These are phyloP conservation scores for Aureobasidium leucospermi DNA, from an alignment of 2,329 filamentous ascomycete species.

Conservation along the genomic window DNA sequence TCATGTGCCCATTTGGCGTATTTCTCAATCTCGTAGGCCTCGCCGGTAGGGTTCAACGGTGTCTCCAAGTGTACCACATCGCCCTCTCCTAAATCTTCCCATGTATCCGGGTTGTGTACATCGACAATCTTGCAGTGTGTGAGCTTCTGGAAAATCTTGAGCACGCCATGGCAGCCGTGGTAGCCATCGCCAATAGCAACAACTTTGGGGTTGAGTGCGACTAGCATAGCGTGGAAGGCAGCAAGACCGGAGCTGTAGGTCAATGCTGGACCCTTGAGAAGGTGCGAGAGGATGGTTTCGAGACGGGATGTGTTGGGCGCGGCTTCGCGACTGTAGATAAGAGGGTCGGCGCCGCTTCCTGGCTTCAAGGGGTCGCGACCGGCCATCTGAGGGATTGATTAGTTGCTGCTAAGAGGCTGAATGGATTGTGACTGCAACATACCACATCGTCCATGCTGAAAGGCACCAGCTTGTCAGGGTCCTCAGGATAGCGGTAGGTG, in stretches of 20 bases:
- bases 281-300: constrained; percentile 68
- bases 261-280: constrained; percentile 63
- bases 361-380: constrained; percentile 24
- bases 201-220: constrained; percentile 73
- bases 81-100: constrained; percentile 59
- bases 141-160: constrained; percentile 65
- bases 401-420: constrained; percentile 9
- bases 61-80: constrained; percentile 91
- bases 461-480: constrained; percentile 59
- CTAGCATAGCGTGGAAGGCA: constrained; percentile 80
- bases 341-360: constrained; percentile 48
- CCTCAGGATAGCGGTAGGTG: constrained; percentile 71
- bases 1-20: constrained; percentile 68
- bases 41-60: constrained; percentile 83
- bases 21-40: constrained; percentile 62
- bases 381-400: constrained; percentile 11
- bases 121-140: constrained; percentile 66
- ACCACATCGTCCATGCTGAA: constrained; percentile 46
- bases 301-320: constrained; percentile 77
- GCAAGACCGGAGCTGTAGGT: constrained; percentile 81
- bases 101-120: constrained; percentile 42
- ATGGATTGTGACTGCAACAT: constrained; percentile 19
- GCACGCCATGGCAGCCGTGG: constrained; percentile 86
- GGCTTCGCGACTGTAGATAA: constrained; percentile 76
- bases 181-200: constrained; percentile 82